Evolutionary conservation across 345 rosid species (phyloP).

Genomic region (Eucalyptus rudis): DNA sequence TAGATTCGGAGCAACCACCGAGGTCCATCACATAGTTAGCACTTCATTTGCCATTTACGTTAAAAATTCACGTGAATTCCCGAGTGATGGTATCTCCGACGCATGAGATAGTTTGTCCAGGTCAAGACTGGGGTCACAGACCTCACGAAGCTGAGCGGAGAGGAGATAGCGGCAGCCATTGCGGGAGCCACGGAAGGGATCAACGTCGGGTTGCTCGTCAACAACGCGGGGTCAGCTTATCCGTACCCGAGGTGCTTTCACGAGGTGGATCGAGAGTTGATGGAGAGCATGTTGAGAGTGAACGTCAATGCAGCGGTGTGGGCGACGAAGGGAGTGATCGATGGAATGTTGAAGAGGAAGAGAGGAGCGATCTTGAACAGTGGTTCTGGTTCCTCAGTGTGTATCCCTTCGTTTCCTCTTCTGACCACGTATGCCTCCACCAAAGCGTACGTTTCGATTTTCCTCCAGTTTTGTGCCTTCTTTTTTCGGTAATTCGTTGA

Average conservation of each 20-base stretch:
- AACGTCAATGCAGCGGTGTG: conserved; percentile 21
- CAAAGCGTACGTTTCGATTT: conserved; percentile 21
- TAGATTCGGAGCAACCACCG: not conserved
- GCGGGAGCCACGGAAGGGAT: conserved; percentile 11
- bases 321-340: conserved; percentile 22
- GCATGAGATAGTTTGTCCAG: not conserved
- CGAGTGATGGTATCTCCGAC: not conserved
- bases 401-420: not conserved
- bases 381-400: conserved; percentile 24
- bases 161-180: conserved; percentile 3
- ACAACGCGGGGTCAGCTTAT: conserved; percentile 19
- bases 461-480: too few species aligned
- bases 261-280: conserved; percentile 17
- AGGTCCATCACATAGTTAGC: not conserved
- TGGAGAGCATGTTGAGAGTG: conserved; percentile 20
- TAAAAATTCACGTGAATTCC: too few species aligned
- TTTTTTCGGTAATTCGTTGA: too few species aligned
- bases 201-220: conserved; percentile 29
- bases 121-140: conserved; percentile 3
- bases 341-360: conserved; percentile 26
- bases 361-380: conserved; percentile 38
- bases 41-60: not conserved
- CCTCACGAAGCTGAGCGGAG: conserved; percentile 1
- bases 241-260: conserved; percentile 15
- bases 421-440: conserved; percentile 24